These are phyloP conservation scores for Aspergillus neotritici DNA, from an alignment of 2,329 filamentous ascomycete genomes.

Conservation along the genomic window DNA sequence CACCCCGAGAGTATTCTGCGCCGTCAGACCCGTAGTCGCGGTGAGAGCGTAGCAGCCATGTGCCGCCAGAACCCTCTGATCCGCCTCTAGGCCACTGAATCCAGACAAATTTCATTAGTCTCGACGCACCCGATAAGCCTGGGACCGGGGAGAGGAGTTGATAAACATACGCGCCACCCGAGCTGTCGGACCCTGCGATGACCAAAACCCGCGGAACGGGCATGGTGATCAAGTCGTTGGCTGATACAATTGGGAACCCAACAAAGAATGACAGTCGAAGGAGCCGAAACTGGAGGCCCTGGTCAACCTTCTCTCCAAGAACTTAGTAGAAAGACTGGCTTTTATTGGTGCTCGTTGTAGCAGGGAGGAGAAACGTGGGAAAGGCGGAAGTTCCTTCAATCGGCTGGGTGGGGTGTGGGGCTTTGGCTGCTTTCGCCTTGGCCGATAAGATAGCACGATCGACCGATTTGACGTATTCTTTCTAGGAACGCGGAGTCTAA, in stretches of 20 bases:
- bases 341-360: background rate
- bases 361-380: background rate
- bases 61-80: conserved; percentile 88
- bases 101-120: conserved; percentile 15
- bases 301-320: too few species aligned
- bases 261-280: too few species aligned
- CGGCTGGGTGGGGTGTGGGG: too few species aligned
- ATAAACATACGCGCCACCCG: conserved; percentile 71
- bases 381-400: too few species aligned
- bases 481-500: too few species aligned
- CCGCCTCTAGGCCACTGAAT: conserved; percentile 80
- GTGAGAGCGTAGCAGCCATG: conserved; percentile 96
- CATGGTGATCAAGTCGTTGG: conserved; percentile 21
- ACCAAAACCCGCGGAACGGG: conserved; percentile 59
- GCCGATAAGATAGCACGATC: too few species aligned
- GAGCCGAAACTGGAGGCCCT: too few species aligned
- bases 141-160: conserved; percentile 8
- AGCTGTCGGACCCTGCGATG: conserved; percentile 85
- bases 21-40: conserved; percentile 90
- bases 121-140: conserved; percentile 1
- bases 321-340: too few species aligned
- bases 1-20: conserved; percentile 86
- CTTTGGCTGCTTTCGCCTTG: too few species aligned
- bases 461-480: too few species aligned
- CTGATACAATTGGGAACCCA: too few species aligned